These are phyloP conservation scores for Epichloe sibirici DNA, from an alignment of 2,329 filamentous ascomycete species.

Conservation along the genomic window DNA sequence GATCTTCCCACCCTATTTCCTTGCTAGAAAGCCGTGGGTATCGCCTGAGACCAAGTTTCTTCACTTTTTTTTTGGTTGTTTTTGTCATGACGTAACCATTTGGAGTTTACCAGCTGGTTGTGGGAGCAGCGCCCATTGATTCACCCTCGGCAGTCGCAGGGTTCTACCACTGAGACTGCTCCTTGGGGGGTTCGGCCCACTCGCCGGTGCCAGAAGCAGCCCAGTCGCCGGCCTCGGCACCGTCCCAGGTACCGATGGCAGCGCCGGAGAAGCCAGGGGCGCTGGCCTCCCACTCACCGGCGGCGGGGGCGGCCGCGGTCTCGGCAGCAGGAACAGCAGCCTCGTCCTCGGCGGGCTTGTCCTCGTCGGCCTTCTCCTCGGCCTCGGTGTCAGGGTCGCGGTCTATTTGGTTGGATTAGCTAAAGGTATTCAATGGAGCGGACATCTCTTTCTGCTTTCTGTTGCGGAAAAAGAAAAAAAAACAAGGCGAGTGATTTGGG, in stretches of 20 bases:
- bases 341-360: constrained; percentile 76
- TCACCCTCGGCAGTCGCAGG: constrained; percentile 10
- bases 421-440: background rate
- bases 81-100: background rate
- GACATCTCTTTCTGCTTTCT: background rate
- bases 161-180: constrained; percentile 37
- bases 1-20: background rate
- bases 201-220: constrained; percentile 51
- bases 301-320: constrained; percentile 55
- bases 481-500: background rate
- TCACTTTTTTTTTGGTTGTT: background rate
- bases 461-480: background rate
- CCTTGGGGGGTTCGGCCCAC: constrained; percentile 53
- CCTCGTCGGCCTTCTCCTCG: constrained; percentile 94
- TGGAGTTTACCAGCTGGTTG: constrained; percentile 7
- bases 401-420: constrained; percentile 37
- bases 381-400: constrained; percentile 99
- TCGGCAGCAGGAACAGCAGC: constrained; percentile 69
- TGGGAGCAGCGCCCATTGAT: constrained; percentile 4
- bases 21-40: background rate
- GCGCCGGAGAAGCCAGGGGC: constrained; percentile 57
- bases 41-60: constrained; percentile 2
- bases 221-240: constrained; percentile 50
- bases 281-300: constrained; percentile 76
- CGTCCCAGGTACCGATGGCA: constrained; percentile 41